phyloP scores from a whole-genome alignment of 2,329 filamentous ascomycete species.

The Magnaporthales sp. region DNA sequence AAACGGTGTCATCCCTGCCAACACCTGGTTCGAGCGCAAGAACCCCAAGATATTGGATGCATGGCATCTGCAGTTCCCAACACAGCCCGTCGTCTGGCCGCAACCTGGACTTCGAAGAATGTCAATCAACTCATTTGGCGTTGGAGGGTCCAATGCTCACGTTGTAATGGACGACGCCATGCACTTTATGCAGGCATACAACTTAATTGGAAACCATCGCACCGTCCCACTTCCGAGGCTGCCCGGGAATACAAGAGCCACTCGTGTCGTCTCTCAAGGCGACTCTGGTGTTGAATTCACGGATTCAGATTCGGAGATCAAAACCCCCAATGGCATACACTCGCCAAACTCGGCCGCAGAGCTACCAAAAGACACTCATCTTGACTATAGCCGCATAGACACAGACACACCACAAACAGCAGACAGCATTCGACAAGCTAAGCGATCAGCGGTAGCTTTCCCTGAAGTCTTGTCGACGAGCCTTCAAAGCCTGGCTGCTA shows the following conservation, averaged over 20 bases:
- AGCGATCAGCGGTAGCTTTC: not conserved
- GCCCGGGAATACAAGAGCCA: not conserved
- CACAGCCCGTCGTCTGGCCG: constrained; percentile 10
- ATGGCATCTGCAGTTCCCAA: constrained; percentile 12
- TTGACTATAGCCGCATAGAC: not conserved
- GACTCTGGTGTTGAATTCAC: not conserved
- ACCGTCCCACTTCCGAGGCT: constrained; percentile 2
- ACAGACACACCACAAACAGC: not conserved
- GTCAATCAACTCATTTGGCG: constrained; percentile 22
- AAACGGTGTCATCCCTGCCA: constrained; percentile 15
- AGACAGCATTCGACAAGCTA: not conserved
- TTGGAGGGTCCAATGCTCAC: constrained; percentile 22
- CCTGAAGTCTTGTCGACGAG: not conserved
- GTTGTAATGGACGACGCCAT: constrained; percentile 13
- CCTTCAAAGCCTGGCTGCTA: not conserved
- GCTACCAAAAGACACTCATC: not conserved
- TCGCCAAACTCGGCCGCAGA: not conserved
- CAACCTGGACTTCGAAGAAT: constrained; percentile 13
- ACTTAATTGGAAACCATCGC: constrained; percentile 7
- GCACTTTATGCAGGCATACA: not conserved
- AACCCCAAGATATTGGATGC: constrained; percentile 15
- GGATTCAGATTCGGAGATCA: not conserved
- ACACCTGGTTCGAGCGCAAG: constrained; percentile 12
- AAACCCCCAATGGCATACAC: not conserved
- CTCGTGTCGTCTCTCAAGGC: not conserved